Conservation (phyloP, 1,139 yeast species). For the Chernovozyma sophiae-reginae region DNA sequence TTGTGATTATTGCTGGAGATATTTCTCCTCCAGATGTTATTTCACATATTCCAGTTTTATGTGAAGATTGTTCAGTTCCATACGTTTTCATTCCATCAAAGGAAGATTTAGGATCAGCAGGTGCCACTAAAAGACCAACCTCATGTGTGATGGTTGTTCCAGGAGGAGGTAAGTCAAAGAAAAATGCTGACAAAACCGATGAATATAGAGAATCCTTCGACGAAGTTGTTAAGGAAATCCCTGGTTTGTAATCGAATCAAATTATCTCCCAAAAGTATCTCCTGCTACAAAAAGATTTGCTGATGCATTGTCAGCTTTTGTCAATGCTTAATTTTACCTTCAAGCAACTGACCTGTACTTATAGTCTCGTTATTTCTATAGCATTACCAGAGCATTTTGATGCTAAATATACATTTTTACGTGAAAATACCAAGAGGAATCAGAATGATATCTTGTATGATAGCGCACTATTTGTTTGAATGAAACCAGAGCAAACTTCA, state of each 20-base stretch:
- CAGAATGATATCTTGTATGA: no score
- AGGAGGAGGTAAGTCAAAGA: conserved; percentile 86
- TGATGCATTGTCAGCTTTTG: background rate
- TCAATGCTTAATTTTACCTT: background rate
- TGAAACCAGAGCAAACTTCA: no score
- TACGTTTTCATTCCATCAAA: conserved; percentile 92
- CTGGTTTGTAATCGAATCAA: conserved; percentile 33
- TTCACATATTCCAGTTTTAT: conserved; percentile 93
- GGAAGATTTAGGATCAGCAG: conserved; percentile 97
- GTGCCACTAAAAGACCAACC: conserved; percentile 98
- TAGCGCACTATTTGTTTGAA: no score
- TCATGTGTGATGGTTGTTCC: conserved; percentile 97
- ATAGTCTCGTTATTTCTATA: conserved; percentile 3
- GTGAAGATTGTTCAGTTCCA: conserved; percentile 92
- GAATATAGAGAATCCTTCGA: conserved; percentile 92
- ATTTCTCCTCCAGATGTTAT: conserved; percentile 97
- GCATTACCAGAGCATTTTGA: conserved; percentile 5
- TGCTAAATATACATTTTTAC: conserved; percentile 4
- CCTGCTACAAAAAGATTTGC: background rate
- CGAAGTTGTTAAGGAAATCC: conserved; percentile 90
- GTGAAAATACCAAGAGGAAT: no score
- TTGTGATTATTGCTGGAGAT: conserved; percentile 95
- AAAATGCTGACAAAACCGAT: conserved; percentile 72
- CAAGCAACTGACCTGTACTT: conserved; percentile 3
- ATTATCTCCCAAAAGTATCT: background rate